Base-by-base conservation (phyloP, 2,329 filamentous ascomycete genomes). In the Pseudogymnoascus verrucosus region DNA sequence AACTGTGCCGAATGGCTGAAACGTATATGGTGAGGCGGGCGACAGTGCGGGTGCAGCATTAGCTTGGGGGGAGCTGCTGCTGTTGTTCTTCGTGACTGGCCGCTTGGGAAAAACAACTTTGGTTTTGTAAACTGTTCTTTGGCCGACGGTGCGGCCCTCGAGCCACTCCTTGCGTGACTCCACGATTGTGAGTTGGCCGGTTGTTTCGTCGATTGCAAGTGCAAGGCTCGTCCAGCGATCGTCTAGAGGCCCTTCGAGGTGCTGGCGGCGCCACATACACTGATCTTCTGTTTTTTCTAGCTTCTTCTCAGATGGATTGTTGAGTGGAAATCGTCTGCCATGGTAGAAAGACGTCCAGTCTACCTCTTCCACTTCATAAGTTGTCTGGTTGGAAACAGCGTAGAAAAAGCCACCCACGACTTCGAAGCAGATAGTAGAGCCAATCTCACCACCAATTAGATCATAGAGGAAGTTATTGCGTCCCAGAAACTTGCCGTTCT, bases 111-210 rank as follows among this genome's bases (percentile, higher is more conserved):
- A 85, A 1, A 69, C 64, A n/a, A 87, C 75, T 14, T 78, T 73
- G 11, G 80, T 83, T 10, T 78, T 84, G 72, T 92, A 92, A 69
- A 87, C 90, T 0, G 83, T 89, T 26, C 89, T 81, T 42, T 81
- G 78, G 64, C 85, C 85, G 23, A 80, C 81, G 64, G 84, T 86
- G 21, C 78, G 77, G 31, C 80, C 80, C 59, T 78, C 71, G 8
- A 75, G 78, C 85, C 87, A 91, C 72, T 92, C 89, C 28, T 85
- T 86, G 12, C 89, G 80, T 31, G 82, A 83, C 72, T 93, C 89
- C 0, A 90, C 74, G 16, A 90, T 85, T 61, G 82, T 78, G 1
- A 89, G 74, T 12, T 79, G 73, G 1, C 84, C 84, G 0, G 82
- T 86, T 10, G 69, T 69, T 65, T 90, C 85, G 64, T 90, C 84